Conservation (phyloP, 1,284 basidiomycete species). For the Fistulinella cinereoalba region DNA sequence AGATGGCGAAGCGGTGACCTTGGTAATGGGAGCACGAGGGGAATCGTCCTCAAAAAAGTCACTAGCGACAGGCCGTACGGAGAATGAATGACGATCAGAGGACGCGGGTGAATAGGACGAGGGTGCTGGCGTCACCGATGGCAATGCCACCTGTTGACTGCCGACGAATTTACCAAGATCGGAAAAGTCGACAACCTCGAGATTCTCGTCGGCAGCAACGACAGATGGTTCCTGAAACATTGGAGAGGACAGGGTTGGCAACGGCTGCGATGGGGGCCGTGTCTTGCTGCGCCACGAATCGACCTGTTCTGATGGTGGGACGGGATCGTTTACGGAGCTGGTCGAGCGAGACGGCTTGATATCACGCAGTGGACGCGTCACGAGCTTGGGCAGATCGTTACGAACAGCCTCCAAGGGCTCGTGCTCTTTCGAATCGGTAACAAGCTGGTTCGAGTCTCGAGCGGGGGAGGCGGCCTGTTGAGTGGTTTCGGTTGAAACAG, state of each 20-base stretch:
- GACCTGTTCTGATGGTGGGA: slow-evolving; percentile 38
- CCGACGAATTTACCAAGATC: slow-evolving; percentile 70
- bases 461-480: slow-evolving; percentile 10
- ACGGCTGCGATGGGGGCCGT: slow-evolving; percentile 29
- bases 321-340: slow-evolving; percentile 16
- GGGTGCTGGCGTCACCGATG: slow-evolving; percentile 11
- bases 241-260: slow-evolving; percentile 34
- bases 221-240: slow-evolving; percentile 45
- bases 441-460: slow-evolving; percentile 5
- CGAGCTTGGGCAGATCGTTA: slow-evolving; percentile 35
- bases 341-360: slow-evolving; percentile 25
- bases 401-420: slow-evolving; percentile 9
- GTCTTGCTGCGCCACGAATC: slow-evolving; percentile 65
- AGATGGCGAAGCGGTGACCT: slow-evolving; percentile 25
- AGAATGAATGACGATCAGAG: slow-evolving; percentile 18
- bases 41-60: slow-evolving; percentile 63
- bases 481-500: slow-evolving; percentile 8
- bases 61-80: slow-evolving; percentile 53
- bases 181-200: slow-evolving; percentile 75
- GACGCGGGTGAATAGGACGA: slow-evolving; percentile 18
- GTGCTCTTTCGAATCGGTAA: slow-evolving; percentile 4
- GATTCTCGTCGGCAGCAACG: slow-evolving; percentile 52
- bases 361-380: slow-evolving; percentile 26
- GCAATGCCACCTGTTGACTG: slow-evolving; percentile 21
- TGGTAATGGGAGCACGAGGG: slow-evolving; percentile 37